Percentiles rank a stretch among this genome's conserved stretches.
phyloP scores from a whole-genome alignment of 139 green algal species.

The Micractinium sp. region DNA sequence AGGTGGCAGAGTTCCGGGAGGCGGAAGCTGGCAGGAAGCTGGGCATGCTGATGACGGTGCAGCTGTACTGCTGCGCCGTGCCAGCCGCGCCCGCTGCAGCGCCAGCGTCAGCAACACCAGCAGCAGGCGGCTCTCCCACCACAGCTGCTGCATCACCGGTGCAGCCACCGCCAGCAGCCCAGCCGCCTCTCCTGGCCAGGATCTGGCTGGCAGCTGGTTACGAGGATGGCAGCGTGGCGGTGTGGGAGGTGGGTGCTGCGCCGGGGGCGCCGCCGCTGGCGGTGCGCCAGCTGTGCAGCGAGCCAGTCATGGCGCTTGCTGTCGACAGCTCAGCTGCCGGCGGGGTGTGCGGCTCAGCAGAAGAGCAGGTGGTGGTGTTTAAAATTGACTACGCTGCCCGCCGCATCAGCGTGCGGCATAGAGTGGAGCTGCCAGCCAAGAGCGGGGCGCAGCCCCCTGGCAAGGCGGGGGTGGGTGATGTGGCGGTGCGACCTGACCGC shows the following conservation, averaged over 20 bases:
- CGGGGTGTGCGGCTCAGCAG: constrained; percentile 44
- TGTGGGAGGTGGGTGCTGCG: constrained; percentile 51
- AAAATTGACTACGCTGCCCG: background rate
- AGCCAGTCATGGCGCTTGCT: constrained; percentile 57
- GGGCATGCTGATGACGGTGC: constrained; percentile 58
- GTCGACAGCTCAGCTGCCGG: constrained; percentile 23
- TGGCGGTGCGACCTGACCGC: constrained; percentile 55
- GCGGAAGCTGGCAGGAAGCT: constrained; percentile 24
- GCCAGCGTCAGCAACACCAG: background rate
- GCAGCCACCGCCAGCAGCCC: background rate
- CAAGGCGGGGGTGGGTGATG: constrained; percentile 45
- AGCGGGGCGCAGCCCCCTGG: background rate
- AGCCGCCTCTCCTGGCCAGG: background rate
- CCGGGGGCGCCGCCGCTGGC: background rate
- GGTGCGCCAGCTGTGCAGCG: constrained; percentile 39
- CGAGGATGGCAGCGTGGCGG: constrained; percentile 55
- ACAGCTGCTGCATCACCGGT: background rate
- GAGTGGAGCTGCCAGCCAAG: constrained; percentile 32
- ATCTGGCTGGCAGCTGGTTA: constrained; percentile 54
- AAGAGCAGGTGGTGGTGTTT: constrained; percentile 48
- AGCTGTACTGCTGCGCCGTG: constrained; percentile 30
- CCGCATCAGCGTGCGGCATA: background rate
- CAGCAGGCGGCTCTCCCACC: background rate
- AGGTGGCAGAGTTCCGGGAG: constrained; percentile 22
- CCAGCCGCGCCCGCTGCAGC: background rate